Base-by-base conservation (phyloP, 805 yeast species). In the Debaryomyces maramus region DNA sequence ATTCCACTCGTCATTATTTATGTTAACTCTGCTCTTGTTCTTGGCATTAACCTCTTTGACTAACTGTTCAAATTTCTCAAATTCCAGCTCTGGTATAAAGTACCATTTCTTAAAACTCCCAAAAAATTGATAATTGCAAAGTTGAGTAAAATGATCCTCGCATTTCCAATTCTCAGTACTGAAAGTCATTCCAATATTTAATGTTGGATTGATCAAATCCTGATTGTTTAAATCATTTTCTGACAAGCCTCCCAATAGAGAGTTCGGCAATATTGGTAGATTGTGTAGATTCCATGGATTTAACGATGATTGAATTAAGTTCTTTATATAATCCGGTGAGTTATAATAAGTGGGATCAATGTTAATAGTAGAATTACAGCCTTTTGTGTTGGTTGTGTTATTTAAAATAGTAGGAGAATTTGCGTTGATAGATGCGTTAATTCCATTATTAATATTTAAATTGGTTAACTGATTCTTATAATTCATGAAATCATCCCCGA, bases 91-190 rank as follows among this genome's bases (percentile, higher is more conserved):
- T 0, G 83, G 75, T n/a, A 84, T 69, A 40, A 81, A 72, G 45
- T 78, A 81, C 86, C 88, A 81, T 14, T 75, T 51, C 51, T 73
- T 77, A 10, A 67, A 51, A 5, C 75, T 75, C 2, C 89, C 90
- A 35, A 67, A 47, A 46, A 78, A 80, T 33, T 72, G 77, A 45
- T 72, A 82, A 51, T 78, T 80, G 20, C 73, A 61, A 8, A 65
- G 52, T 32, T 79, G 78, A 2, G 83, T 56, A 55, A 75, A 77
- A 44, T 78, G 84, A 46, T 83, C 89, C 47, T 78, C 85, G 39
- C 72, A 57, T 15, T 60, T 56, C 88, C 88, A 84, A 32, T 77
- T 69, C 37, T 73, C 73, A 2, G 76, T 60, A 36, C 83, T 71
- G 45, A 73, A 76, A 2, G 78, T 61, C 78, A 75, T 75, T 1